Conservation (phyloP, 768 basidiomycete genomes). For the Cubamyces sp. region DNA sequence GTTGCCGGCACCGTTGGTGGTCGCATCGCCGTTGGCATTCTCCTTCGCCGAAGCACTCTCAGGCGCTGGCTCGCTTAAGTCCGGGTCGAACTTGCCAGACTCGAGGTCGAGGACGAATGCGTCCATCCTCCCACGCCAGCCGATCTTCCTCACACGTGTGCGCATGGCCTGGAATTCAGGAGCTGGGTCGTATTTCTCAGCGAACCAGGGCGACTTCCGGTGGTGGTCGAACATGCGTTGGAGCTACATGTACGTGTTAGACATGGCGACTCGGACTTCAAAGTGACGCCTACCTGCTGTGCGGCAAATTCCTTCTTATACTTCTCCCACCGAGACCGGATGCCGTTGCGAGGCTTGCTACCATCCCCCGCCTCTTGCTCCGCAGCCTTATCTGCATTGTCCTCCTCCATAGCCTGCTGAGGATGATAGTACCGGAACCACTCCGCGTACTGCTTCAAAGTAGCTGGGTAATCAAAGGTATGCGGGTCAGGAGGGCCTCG, state of each 20-base stretch:
- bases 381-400: conserved; percentile 80
- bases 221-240: conserved; percentile 97
- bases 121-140: conserved; percentile 77
- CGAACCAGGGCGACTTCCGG: conserved; percentile 95
- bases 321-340: conserved; percentile 86
- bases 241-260: conserved; percentile 59
- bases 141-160: conserved; percentile 78
- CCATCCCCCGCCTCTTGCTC: conserved; percentile 85
- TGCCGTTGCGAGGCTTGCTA: conserved; percentile 81
- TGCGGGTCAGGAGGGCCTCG: conserved; percentile 77
- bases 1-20: conserved; percentile 44
- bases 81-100: conserved; percentile 83
- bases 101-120: conserved; percentile 81
- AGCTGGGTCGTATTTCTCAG: conserved; percentile 89
- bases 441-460: conserved; percentile 83
- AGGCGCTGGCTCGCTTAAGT: conserved; percentile 62
- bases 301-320: conserved; percentile 91
- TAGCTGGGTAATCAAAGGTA: conserved; percentile 79
- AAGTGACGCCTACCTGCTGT: conserved; percentile 70
- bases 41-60: conserved; percentile 58
- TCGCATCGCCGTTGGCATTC: conserved; percentile 44
- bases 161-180: conserved; percentile 74
- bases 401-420: conserved; percentile 79
- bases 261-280: not conserved
- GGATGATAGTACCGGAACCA: conserved; percentile 84